Evolutionary conservation across 2,329 filamentous ascomycete species (phyloP).

Genomic region (Cytospora leucostoma): DNA sequence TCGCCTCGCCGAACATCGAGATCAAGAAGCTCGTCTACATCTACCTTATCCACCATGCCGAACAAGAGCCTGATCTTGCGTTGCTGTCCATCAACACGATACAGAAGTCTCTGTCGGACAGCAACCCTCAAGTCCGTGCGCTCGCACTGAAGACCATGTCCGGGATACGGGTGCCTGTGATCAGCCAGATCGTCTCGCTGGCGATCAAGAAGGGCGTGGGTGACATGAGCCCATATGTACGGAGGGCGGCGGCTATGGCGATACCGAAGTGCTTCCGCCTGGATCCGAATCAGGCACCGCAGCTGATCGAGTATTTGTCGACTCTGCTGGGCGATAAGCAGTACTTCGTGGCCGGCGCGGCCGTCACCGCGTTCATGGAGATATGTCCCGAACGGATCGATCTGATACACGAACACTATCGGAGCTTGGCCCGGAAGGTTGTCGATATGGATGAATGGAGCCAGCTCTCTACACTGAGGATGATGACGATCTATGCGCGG

Average conservation of each 20-base stretch:
- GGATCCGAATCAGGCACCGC: slow-evolving; percentile 81
- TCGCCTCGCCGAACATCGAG: slow-evolving; percentile 88
- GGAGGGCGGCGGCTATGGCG: slow-evolving; percentile 87
- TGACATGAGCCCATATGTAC: slow-evolving; percentile 93
- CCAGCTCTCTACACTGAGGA: slow-evolving; percentile 77
- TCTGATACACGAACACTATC: slow-evolving; percentile 88
- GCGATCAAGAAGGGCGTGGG: slow-evolving; percentile 92
- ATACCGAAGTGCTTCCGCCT: slow-evolving; percentile 95
- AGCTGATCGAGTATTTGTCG: slow-evolving; percentile 79
- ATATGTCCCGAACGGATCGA: slow-evolving; percentile 87
- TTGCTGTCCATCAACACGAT: slow-evolving; percentile 98
- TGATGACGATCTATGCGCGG: slow-evolving; percentile 83
- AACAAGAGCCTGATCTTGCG: slow-evolving; percentile 92
- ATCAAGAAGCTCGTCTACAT: slow-evolving; percentile 99
- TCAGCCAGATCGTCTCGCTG: slow-evolving; percentile 94
- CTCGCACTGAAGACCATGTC: slow-evolving; percentile 97
- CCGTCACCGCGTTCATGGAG: slow-evolving; percentile 85
- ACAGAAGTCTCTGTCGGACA: slow-evolving; percentile 93
- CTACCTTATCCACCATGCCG: slow-evolving; percentile 94
- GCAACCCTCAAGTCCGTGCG: slow-evolving; percentile 85
- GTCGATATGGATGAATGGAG: slow-evolving; percentile 99
- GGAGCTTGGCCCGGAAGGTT: slow-evolving; percentile 79
- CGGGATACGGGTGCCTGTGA: slow-evolving; percentile 93
- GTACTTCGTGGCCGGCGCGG: slow-evolving; percentile 94
- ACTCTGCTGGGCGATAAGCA: slow-evolving; percentile 84